These are phyloP conservation scores for Entomortierella parvispora DNA, from an alignment of 192 early-diverging fungal species.

Conservation along the genomic window DNA sequence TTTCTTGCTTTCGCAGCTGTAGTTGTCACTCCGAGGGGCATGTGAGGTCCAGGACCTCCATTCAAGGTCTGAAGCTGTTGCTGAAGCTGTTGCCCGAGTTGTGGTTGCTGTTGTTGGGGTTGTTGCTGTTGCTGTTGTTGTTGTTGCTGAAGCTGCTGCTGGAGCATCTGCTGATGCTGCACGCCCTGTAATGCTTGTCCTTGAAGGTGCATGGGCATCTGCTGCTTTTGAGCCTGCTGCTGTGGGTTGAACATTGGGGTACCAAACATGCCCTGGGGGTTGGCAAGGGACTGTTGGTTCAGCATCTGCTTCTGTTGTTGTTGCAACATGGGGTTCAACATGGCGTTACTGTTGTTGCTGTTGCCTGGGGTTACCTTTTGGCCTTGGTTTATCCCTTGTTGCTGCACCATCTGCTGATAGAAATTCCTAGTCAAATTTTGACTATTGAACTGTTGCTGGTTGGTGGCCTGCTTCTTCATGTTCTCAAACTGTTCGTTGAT, in stretches of 20 bases:
- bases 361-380: constrained; percentile 27
- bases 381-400: constrained; percentile 23
- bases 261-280: constrained; percentile 37
- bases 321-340: constrained; percentile 32
- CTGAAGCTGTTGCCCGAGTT: constrained; percentile 16
- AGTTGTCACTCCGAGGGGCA: constrained; percentile 2
- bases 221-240: constrained; percentile 34
- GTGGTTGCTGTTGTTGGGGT: constrained; percentile 4
- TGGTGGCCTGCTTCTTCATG: constrained; percentile 36
- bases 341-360: constrained; percentile 35
- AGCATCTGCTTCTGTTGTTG: constrained; percentile 38
- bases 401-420: constrained; percentile 30
- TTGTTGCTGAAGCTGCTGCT: too few species aligned
- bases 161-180: constrained; percentile 17
- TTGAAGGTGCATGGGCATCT: constrained; percentile 9
- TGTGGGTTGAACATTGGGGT: constrained; percentile 34
- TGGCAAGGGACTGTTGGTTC: constrained; percentile 13
- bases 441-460: constrained; percentile 24
- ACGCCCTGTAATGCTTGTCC: constrained; percentile 1
- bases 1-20: constrained; percentile 29
- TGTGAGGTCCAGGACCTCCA: constrained; percentile 13
- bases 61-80: constrained; percentile 38
- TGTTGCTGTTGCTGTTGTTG: constrained; percentile 24
- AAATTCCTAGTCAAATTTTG: constrained; percentile 28
- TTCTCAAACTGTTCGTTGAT: constrained; percentile 45